Evolutionary conservation across 1,139 yeast species (phyloP).

Genomic region (Pichia terricola): DNA sequence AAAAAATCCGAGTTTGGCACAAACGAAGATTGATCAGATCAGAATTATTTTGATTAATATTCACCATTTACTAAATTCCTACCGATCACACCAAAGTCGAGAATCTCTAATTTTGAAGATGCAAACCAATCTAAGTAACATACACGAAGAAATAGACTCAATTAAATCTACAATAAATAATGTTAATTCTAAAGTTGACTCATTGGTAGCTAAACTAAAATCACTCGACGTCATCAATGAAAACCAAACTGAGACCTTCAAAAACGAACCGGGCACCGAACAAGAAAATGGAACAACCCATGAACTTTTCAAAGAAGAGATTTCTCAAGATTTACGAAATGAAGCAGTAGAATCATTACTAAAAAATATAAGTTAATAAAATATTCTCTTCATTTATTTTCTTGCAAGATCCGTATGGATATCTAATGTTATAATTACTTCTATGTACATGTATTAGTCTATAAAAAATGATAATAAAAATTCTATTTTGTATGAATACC

Average conservation of each 20-base stretch:
- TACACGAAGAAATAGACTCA: constrained; percentile 32
- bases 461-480: no score
- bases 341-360: no score
- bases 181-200: constrained; percentile 29
- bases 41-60: constrained; percentile 43
- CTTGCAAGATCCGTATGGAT: no score
- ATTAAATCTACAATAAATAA: constrained; percentile 32
- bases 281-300: background rate
- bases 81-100: constrained; percentile 52
- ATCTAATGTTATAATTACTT: no score
- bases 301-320: background rate
- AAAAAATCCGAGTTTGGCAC: constrained; percentile 40
- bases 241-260: no score
- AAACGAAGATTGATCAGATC: constrained; percentile 39
- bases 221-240: no score
- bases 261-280: background rate
- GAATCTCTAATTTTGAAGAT: constrained; percentile 45
- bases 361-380: no score
- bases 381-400: no score
- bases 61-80: constrained; percentile 47
- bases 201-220: background rate
- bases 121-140: constrained; percentile 37
- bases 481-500: no score
- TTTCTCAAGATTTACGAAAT: no score
- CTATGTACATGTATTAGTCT: no score